These are phyloP conservation scores for Esteya vermicola DNA, from an alignment of 2,329 filamentous ascomycete genomes.

Conservation along the genomic window DNA sequence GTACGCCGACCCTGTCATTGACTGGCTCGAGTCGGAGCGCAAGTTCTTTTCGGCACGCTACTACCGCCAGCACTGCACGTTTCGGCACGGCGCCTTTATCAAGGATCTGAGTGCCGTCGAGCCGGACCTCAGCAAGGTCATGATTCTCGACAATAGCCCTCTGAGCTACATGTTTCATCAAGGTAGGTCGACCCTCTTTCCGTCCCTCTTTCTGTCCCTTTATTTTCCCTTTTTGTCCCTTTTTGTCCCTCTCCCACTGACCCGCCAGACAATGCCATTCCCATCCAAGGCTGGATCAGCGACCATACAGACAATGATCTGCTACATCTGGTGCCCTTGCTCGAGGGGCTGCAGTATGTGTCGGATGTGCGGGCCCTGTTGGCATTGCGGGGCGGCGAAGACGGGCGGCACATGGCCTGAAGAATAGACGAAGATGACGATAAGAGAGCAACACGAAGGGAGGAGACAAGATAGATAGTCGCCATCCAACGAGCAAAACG, in stretches of 20 bases:
- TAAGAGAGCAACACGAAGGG: too few relatives aligned
- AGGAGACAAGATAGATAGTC: too few relatives aligned
- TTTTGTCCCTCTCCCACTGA: constrained; percentile 8
- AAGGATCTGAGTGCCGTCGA: constrained; percentile 95
- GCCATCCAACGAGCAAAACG: too few relatives aligned
- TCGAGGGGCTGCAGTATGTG: constrained; percentile 92
- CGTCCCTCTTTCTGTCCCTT: neutral
- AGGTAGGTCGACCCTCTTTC: constrained; percentile 42
- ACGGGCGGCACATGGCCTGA: constrained; percentile 43
- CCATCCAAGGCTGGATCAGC: constrained; percentile 98
- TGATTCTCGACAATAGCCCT: constrained; percentile 97
- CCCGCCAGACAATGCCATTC: constrained; percentile 85
- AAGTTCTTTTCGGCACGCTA: constrained; percentile 92
- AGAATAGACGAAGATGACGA: neutral
- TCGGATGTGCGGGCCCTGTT: constrained; percentile 88
- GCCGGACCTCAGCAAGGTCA: constrained; percentile 91
- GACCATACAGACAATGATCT: constrained; percentile 95
- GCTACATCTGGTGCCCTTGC: constrained; percentile 77
- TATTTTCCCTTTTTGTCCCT: constrained; percentile 1
- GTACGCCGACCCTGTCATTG: constrained; percentile 96
- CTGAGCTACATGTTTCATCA: constrained; percentile 98
- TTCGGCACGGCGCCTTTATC: constrained; percentile 90
- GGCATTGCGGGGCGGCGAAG: constrained; percentile 76
- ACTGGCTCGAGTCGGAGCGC: constrained; percentile 92
- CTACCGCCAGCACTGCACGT: constrained; percentile 95